Base-by-base conservation (phyloP, 2,329 filamentous ascomycete genomes). In the Nemania abortiva region DNA sequence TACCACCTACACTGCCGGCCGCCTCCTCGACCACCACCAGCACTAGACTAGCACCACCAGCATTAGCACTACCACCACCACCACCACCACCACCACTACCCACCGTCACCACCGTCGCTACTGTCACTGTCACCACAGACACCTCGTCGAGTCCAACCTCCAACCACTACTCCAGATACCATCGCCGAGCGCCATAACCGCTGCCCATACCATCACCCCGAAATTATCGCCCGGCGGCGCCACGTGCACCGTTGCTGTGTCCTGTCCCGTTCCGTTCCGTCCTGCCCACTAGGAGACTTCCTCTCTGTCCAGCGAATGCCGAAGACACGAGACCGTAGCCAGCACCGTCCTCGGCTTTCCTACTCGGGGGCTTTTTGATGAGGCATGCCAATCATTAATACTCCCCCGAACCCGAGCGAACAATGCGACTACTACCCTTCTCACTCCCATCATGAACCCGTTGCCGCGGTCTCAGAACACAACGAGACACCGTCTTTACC, bases 371-470 rank as follows among this genome's bases (percentile, higher is more conserved):
- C 73, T 71, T 73, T 71, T 74, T 75, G 75, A 77, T 74, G 75
- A 77, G 76, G 76, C 74, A 78, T 78, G 76, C 74, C 73, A 76
- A 75, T 75, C 72, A 72, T 72, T 72, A 74, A 74, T 68, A 70
- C 71, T 60, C 60, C 73, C 70, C 60, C 65, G 68, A 68, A 63
- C 70, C 66, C 71, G 69, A 74, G 70, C 72, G 67, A 73, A 63
- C 70, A 63, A 73, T 75, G 71, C 72, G 70, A 70, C 72, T 54
- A 63, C 56, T 69, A 45, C 66, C 63, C 63, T 64, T 53, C 57
- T 49, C 61, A 34, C 22, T 53, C 20, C 61, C 60, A 68, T 69
- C 66, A 65, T 66, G 61, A 68, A 60, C 68, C 50, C 56, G 59
- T 58, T 63, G 64, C 42, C 15, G 42, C 66, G 24, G 47, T 62